These are phyloP conservation scores for Austropuccinia psidii DNA, from an alignment of 1,284 basidiomycete species.

Conservation along the genomic window DNA sequence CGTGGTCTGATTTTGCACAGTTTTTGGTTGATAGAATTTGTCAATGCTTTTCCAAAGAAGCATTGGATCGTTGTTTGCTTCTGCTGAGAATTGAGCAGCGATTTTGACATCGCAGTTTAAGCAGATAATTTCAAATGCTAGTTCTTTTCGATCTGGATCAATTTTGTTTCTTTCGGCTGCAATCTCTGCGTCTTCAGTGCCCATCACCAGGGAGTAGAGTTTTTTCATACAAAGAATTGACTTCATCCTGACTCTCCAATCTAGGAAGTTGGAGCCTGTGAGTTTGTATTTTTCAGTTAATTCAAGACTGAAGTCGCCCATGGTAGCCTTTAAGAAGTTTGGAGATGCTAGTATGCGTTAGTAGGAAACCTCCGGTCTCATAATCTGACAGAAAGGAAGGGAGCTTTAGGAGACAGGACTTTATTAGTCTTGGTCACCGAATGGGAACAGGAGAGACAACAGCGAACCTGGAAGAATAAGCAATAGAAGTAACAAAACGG, in stretches of 20 bases:
- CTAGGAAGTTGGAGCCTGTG: background rate
- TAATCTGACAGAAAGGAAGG: too few species aligned
- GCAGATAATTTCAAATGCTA: background rate
- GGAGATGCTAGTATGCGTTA: too few species aligned
- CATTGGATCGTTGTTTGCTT: background rate
- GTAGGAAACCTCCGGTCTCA: too few species aligned
- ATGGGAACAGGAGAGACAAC: too few species aligned
- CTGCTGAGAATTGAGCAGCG: background rate
- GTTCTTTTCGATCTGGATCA: background rate
- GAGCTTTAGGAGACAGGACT: too few species aligned
- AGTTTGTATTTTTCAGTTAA: background rate
- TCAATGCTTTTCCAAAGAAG: background rate
- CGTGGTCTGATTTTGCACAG: background rate
- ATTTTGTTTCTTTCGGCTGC: background rate
- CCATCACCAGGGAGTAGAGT: background rate
- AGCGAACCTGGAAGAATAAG: too few species aligned
- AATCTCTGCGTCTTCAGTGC: background rate
- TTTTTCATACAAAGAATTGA: slow-evolving; percentile 1
- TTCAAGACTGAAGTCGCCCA: background rate
- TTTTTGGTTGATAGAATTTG: background rate
- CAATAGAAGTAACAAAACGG: too few species aligned
- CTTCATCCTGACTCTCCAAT: background rate
- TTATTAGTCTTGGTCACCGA: too few species aligned
- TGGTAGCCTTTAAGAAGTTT: too few species aligned
- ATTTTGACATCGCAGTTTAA: background rate